phyloP scores from a whole-genome alignment of 495 filamentous ascomycete species.

The Lasiosphaeria miniovina region DNA sequence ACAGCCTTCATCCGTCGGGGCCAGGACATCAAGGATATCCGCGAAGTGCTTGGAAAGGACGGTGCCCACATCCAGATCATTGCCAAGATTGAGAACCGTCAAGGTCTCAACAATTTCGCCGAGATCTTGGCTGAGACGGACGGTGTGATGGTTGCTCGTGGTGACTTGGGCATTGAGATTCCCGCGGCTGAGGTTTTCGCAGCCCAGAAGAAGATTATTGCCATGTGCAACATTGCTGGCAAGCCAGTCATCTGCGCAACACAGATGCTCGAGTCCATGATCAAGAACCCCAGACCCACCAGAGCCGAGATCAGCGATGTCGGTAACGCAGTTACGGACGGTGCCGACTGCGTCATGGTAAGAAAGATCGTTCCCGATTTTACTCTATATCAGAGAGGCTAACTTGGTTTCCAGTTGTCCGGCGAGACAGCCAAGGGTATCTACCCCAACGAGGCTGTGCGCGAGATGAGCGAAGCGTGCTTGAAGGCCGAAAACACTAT shows the following conservation, averaged over 20 bases:
- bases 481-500: conserved; percentile 93
- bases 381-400: neutral
- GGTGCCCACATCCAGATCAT: conserved; percentile 98
- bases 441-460: conserved; percentile 89
- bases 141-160: conserved; percentile 99
- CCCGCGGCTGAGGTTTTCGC: conserved; percentile 97
- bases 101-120: conserved; percentile 96
- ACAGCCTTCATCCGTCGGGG: conserved; percentile 85
- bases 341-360: conserved; percentile 96
- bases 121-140: conserved; percentile 96
- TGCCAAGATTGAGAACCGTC: conserved; percentile 99
- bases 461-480: conserved; percentile 97
- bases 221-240: conserved; percentile 98
- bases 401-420: conserved; percentile 52
- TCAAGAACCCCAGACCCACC: conserved; percentile 96
- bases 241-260: conserved; percentile 94
- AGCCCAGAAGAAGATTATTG: conserved; percentile 99
- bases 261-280: conserved; percentile 90
- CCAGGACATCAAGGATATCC: conserved; percentile 87
- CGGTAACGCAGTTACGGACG: conserved; percentile 95
- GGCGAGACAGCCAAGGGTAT: conserved; percentile 97
- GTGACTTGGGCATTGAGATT: conserved; percentile 97
- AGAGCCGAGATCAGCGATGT: conserved; percentile 98
- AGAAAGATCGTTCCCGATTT: neutral
- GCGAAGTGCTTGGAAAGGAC: conserved; percentile 85